A percentile compares a stretch with the other conserved stretches of the same genome.
Evolutionary conservation across 805 yeast species (phyloP).

Genomic region (Starmerella sp.): DNA sequence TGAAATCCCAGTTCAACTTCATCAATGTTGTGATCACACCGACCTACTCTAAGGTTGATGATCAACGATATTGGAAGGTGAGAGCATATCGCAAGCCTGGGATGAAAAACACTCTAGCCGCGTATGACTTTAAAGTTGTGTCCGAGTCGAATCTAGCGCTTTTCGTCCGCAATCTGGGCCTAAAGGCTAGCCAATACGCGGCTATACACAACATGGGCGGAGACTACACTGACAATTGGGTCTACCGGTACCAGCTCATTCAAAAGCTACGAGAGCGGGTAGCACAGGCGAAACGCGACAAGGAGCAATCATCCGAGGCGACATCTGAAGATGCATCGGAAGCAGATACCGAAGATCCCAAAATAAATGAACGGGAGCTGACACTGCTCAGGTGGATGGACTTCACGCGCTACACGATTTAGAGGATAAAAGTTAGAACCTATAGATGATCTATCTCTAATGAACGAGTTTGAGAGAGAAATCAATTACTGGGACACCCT

Average conservation of each 20-base stretch:
- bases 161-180: slow-evolving; percentile 54
- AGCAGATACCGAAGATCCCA: not conserved
- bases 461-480: slow-evolving; percentile 66
- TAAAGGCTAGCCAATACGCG: slow-evolving; percentile 62
- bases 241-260: slow-evolving; percentile 50
- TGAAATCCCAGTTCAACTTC: slow-evolving; percentile 72
- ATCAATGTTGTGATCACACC: slow-evolving; percentile 71
- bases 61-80: slow-evolving; percentile 39
- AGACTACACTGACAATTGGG: slow-evolving; percentile 53
- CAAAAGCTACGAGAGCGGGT: slow-evolving; percentile 30
- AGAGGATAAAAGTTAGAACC: not conserved
- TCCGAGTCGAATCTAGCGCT: slow-evolving; percentile 47
- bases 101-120: slow-evolving; percentile 65
- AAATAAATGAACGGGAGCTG: slow-evolving; percentile 6
- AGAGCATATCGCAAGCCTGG: slow-evolving; percentile 54
- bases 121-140: slow-evolving; percentile 63
- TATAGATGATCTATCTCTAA: slow-evolving; percentile 7
- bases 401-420: slow-evolving; percentile 18
- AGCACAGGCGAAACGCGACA: not conserved
- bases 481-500: slow-evolving; percentile 76
- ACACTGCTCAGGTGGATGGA: slow-evolving; percentile 19
- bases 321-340: not conserved
- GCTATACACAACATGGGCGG: slow-evolving; percentile 59
- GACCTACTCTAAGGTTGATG: slow-evolving; percentile 18
- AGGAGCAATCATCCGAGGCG: not conserved